Percentiles rank a stretch among this genome's conserved stretches.
Conservation (phyloP, 805 yeast species). For the Kuraishia cidri region DNA sequence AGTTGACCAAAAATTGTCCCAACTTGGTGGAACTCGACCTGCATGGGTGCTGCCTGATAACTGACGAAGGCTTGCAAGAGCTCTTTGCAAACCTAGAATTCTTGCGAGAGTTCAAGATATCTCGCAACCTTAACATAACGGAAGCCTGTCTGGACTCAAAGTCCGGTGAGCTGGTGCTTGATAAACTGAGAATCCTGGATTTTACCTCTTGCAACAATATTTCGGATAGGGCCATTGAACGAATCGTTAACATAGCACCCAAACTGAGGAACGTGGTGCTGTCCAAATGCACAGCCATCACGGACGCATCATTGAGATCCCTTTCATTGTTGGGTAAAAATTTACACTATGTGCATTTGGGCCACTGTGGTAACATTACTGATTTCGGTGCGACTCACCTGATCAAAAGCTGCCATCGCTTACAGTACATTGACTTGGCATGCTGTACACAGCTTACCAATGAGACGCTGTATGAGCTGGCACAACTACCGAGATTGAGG, state of each 20-base stretch:
- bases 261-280: slow-evolving; percentile 78
- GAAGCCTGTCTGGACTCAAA: slow-evolving; percentile 53
- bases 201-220: slow-evolving; percentile 76
- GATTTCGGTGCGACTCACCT: slow-evolving; percentile 77
- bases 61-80: slow-evolving; percentile 49
- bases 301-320: slow-evolving; percentile 71
- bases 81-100: slow-evolving; percentile 58
- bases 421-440: slow-evolving; percentile 90
- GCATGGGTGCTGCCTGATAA: slow-evolving; percentile 69
- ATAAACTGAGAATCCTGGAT: slow-evolving; percentile 72
- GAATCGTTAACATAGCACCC: slow-evolving; percentile 71
- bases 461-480: slow-evolving; percentile 65
- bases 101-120: slow-evolving; percentile 76
- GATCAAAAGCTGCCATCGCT: slow-evolving; percentile 70
- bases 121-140: slow-evolving; percentile 61
- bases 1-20: slow-evolving; percentile 64
- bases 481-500: slow-evolving; percentile 69
- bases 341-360: slow-evolving; percentile 84
- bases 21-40: slow-evolving; percentile 84
- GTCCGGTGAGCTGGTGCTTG: slow-evolving; percentile 40
- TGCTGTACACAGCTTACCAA: slow-evolving; percentile 89
- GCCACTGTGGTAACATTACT: slow-evolving; percentile 87
- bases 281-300: slow-evolving; percentile 81
- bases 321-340: slow-evolving; percentile 69
- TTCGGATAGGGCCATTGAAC: slow-evolving; percentile 71